Conservation (phyloP, 1,284 basidiomycete genomes). For the Violaceomyces palustris region DNA sequence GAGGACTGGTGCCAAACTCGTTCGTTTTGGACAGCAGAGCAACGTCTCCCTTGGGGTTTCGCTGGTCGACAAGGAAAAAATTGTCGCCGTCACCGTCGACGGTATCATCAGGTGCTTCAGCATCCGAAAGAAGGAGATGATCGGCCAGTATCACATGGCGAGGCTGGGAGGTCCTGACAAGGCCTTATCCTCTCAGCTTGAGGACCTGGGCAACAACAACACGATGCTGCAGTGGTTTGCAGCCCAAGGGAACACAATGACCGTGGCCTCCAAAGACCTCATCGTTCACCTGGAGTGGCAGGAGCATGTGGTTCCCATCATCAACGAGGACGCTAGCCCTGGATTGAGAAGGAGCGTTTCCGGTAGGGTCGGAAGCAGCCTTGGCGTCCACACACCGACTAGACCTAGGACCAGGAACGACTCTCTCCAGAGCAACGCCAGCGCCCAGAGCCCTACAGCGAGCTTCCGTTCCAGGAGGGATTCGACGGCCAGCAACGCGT, state of each 20-base stretch:
- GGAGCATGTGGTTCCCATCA: conserved; percentile 57
- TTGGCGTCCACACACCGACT: conserved; percentile 1
- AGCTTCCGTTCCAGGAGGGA: conserved; percentile 13
- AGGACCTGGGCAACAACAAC: conserved; percentile 19
- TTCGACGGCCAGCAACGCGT: conserved; percentile 26
- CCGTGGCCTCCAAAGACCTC: conserved; percentile 79
- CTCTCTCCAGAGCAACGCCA: conserved; percentile 28
- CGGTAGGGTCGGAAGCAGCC: too few relatives aligned
- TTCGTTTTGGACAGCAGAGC: conserved; percentile 85
- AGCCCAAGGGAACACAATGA: conserved; percentile 82
- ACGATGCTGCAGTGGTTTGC: conserved; percentile 64
- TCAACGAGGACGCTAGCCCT: conserved; percentile 6
- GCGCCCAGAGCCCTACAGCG: conserved; percentile 1
- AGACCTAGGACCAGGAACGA: conserved; percentile 21
- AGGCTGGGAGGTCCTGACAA: conserved; percentile 62
- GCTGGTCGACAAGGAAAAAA: conserved; percentile 64
- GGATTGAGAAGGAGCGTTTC: too few relatives aligned
- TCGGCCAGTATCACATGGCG: conserved; percentile 78
- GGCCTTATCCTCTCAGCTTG: conserved; percentile 14
- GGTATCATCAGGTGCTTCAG: conserved; percentile 84
- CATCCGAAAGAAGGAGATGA: conserved; percentile 78
- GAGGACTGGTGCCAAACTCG: conserved; percentile 69
- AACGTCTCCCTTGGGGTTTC: conserved; percentile 86
- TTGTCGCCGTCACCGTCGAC: conserved; percentile 84
- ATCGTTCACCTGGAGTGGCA: conserved; percentile 84